These are phyloP conservation scores for Pseudogymnoascus sp. DNA, from an alignment of 2,329 filamentous ascomycete species.

Conservation along the genomic window DNA sequence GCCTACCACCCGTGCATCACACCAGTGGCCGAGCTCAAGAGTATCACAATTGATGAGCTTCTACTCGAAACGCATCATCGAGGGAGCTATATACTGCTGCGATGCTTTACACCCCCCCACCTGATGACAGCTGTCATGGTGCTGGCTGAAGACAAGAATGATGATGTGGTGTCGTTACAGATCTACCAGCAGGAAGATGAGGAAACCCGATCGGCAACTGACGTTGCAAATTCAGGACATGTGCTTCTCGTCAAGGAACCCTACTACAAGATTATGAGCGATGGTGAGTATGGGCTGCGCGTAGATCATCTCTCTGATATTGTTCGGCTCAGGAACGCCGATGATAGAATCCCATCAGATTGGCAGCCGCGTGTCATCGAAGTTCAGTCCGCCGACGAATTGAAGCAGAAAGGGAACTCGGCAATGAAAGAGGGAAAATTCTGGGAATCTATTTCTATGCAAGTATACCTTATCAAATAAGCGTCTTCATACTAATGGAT, in stretches of 20 bases:
- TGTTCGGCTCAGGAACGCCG: slow-evolving; percentile 28
- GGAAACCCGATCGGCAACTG: slow-evolving; percentile 30
- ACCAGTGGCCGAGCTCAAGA: slow-evolving; percentile 16
- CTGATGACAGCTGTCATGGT: slow-evolving; percentile 26
- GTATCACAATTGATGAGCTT: slow-evolving; percentile 22
- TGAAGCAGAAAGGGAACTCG: slow-evolving; percentile 18
- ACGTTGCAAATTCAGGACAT: slow-evolving; percentile 21
- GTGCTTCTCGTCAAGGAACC: slow-evolving; percentile 44
- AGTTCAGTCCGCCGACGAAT: slow-evolving; percentile 2
- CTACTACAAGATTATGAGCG: slow-evolving; percentile 35
- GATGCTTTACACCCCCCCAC: slow-evolving; percentile 11
- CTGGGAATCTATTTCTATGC: slow-evolving; percentile 15
- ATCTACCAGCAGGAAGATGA: slow-evolving; percentile 33
- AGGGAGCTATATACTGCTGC: slow-evolving; percentile 27
- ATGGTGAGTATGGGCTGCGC: slow-evolving; percentile 36
- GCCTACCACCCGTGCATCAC: slow-evolving; percentile 14
- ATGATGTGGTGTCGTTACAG: slow-evolving; percentile 29
- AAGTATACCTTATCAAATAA: slow-evolving; percentile 20
- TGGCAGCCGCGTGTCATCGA: slow-evolving; percentile 31
- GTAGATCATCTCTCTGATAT: slow-evolving; percentile 47
- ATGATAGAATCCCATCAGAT: slow-evolving; percentile 32
- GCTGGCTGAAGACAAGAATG: slow-evolving; percentile 15
- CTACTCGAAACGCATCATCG: slow-evolving; percentile 34
- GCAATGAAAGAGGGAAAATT: slow-evolving; percentile 20
- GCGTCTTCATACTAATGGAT: slow-evolving; percentile 23